These are phyloP conservation scores for Alternaria rosae DNA, from an alignment of 2,329 filamentous ascomycete species.

Conservation along the genomic window DNA sequence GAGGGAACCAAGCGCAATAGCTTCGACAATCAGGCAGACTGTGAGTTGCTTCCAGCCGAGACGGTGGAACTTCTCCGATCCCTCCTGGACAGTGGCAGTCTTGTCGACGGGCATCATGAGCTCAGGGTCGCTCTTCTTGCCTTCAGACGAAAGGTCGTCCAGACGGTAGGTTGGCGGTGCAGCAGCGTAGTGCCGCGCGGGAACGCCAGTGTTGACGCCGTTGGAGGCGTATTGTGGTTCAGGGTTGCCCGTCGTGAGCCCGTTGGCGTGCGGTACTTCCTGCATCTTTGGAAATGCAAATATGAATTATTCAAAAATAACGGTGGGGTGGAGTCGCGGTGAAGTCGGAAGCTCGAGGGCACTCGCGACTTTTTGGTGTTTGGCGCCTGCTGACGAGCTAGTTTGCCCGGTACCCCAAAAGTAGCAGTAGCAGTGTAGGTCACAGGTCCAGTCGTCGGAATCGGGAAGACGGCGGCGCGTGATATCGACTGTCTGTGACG, in stretches of 20 bases:
- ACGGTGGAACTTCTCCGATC: constrained; percentile 50
- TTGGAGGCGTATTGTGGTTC: constrained; percentile 1
- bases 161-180: constrained; percentile 29
- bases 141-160: constrained; percentile 35
- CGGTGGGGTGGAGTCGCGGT: background rate
- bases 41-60: constrained; percentile 62
- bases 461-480: background rate
- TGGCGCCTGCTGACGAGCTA: constrained; percentile 20
- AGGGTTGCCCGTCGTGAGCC: constrained; percentile 9
- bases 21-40: constrained; percentile 59
- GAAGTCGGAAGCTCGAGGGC: constrained; percentile 10
- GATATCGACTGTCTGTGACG: constrained; percentile 10
- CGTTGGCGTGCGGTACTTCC: constrained; percentile 21
- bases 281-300: constrained; percentile 25
- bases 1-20: constrained; percentile 58
- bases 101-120: constrained; percentile 41
- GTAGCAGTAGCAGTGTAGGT: constrained; percentile 33
- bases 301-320: background rate
- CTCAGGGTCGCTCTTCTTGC: constrained; percentile 46
- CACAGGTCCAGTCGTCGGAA: constrained; percentile 17
- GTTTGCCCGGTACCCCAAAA: constrained; percentile 14
- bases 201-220: constrained; percentile 1
- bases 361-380: constrained; percentile 21
- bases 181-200: constrained; percentile 12
- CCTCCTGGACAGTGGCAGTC: constrained; percentile 44